phyloP scores from a whole-genome alignment of 2,329 filamentous ascomycete species.

The Fusarium abutilonis region DNA sequence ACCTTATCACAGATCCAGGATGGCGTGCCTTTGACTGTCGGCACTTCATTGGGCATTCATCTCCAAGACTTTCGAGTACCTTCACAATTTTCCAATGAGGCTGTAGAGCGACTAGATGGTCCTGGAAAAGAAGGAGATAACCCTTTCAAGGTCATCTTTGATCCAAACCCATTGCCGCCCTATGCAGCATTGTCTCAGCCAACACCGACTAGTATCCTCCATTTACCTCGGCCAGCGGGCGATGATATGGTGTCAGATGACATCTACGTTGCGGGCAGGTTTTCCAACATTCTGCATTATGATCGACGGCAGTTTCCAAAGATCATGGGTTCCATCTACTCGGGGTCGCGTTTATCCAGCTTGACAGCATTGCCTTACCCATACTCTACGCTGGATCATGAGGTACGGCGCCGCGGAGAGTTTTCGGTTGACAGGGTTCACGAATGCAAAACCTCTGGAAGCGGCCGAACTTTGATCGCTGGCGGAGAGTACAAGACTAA shows the following conservation, averaged over 20 bases:
- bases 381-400: constrained; percentile 70
- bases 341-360: constrained; percentile 80
- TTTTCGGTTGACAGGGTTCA: constrained; percentile 65
- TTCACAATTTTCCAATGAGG: constrained; percentile 47
- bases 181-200: constrained; percentile 82
- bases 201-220: constrained; percentile 83
- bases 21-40: constrained; percentile 80
- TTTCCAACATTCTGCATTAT: constrained; percentile 88
- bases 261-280: constrained; percentile 89
- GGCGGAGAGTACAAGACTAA: constrained; percentile 93
- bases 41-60: constrained; percentile 82
- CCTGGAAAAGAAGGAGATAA: constrained; percentile 41
- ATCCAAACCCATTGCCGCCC: constrained; percentile 61
- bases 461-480: constrained; percentile 76
- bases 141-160: constrained; percentile 56
- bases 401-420: constrained; percentile 64
- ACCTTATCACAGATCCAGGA: constrained; percentile 77
- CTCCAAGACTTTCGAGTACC: constrained; percentile 77
- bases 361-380: constrained; percentile 75
- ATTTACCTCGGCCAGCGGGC: constrained; percentile 69
- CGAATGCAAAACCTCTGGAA: constrained; percentile 61
- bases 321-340: constrained; percentile 81
- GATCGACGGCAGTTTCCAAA: constrained; percentile 86
- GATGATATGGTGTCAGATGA: constrained; percentile 71
- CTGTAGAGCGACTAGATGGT: constrained; percentile 51